Conservation (phyloP, 2,329 filamentous ascomycete genomes). For the Pseudogymnoascus sp. region DNA sequence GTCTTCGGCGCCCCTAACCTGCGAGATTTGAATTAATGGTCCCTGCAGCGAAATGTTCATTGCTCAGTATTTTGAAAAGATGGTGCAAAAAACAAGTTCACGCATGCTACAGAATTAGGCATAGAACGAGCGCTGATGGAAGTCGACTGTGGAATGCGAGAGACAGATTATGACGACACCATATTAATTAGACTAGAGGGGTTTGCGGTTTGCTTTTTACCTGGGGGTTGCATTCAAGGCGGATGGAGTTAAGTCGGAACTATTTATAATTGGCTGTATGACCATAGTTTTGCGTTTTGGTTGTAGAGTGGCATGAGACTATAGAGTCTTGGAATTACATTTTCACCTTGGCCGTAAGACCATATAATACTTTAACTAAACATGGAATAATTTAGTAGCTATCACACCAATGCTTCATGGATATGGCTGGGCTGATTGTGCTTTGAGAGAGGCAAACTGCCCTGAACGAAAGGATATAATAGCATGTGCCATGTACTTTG, state of each 20-base stretch:
- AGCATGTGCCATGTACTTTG: neutral
- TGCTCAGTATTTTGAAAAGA: constrained; percentile 64
- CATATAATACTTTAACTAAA: neutral
- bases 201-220: neutral
- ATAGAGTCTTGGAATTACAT: neutral
- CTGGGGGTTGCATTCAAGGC: neutral
- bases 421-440: neutral
- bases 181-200: neutral
- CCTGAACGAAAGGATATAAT: neutral
- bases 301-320: neutral
- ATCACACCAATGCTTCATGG: neutral
- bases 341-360: neutral
- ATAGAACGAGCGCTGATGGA: neutral
- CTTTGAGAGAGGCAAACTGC: neutral
- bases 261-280: neutral
- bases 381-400: neutral
- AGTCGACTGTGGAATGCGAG: neutral
- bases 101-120: neutral
- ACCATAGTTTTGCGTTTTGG: neutral
- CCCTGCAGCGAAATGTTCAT: constrained; percentile 60
- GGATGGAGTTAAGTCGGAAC: neutral
- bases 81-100: constrained; percentile 37
- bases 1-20: constrained; percentile 19
- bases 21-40: neutral
- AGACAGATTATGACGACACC: neutral